Base-by-base conservation (phyloP, 495 filamentous ascomycete genomes). In the Pyronema domesticum region DNA sequence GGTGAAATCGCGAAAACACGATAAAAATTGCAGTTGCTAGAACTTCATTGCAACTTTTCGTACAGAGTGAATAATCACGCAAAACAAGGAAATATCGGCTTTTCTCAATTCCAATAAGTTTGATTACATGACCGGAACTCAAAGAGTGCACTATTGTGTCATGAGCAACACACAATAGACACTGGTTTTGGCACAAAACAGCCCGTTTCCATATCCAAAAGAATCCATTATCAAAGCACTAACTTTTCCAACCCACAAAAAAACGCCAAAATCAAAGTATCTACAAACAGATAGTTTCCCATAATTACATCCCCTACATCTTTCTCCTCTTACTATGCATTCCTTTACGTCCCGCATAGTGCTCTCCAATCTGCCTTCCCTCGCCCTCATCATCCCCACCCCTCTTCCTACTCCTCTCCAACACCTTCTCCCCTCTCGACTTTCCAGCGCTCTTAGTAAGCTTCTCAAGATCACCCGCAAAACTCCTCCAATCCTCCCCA, bases 321-420 rank as follows among this genome's bases (percentile, higher is more conserved):
- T 54, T 65, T 52, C 63, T 57, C 39, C 57, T 62, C 59, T 65
- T 65, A 8, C 56, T 37, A 47, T 59, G 13, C 46, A 44, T 62
- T 11, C 48, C 52, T 48, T 45, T 65, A 59, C 47, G 65, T n/a
- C 56, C 55, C 23, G 57, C 57, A 54, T 64, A 65, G 14, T 46
- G 53, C 18, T 55, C 53, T 0, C 63, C 63, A 6, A 65, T 34
- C 17, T 46, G 51, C 11, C 42, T 53, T 37, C 37, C 23, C 9
- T 40, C 51, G 8, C 50, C 62, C 7, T 46, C 62, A 11, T 40
- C 46, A 36, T 36, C 53, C 17, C 55, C 62, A 45, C 57, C 57
- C 43, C 85, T 76, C 71, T 89, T 94, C 39, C 85, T 74, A 68
- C 85, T 93, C 71, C 76, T 86, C 60, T 89, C 87, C 53, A 94